phyloP scores from a whole-genome alignment of 2,329 filamentous ascomycete species.

The Esteya vermicola region DNA sequence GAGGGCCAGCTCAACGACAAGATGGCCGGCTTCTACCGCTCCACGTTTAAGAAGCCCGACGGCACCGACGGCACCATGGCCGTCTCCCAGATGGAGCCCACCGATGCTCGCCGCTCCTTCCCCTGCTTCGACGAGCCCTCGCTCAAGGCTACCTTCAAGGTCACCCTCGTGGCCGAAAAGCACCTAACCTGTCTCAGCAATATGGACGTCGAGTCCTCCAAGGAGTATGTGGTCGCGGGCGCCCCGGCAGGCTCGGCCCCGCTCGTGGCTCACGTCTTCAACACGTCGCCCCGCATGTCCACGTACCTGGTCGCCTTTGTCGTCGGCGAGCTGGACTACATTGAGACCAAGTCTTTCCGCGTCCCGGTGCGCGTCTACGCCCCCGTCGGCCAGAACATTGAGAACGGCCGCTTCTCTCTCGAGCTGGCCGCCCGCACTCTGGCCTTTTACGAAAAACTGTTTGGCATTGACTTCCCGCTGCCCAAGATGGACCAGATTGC shows the following conservation, averaged over 20 bases:
- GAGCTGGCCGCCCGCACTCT: slow-evolving; percentile 81
- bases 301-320: slow-evolving; percentile 93
- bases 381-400: slow-evolving; percentile 76
- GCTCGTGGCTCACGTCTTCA: too few relatives aligned
- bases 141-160: slow-evolving; percentile 82
- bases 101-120: slow-evolving; percentile 82
- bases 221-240: slow-evolving; percentile 58
- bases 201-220: slow-evolving; percentile 83
- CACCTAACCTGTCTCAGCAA: slow-evolving; percentile 86
- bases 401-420: slow-evolving; percentile 81
- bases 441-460: slow-evolving; percentile 90
- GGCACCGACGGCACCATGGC: slow-evolving; percentile 73
- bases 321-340: slow-evolving; percentile 83
- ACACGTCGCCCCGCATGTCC: slow-evolving; percentile 85
- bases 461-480: slow-evolving; percentile 72
- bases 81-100: slow-evolving; percentile 92
- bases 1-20: slow-evolving; percentile 72
- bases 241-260: too few relatives aligned
- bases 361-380: slow-evolving; percentile 90
- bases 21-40: slow-evolving; percentile 82
- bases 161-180: slow-evolving; percentile 84
- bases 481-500: slow-evolving; percentile 96
- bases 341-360: slow-evolving; percentile 83
- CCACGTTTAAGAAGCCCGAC: slow-evolving; percentile 73
- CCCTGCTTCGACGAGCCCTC: slow-evolving; percentile 95